Evolutionary conservation across 1,284 basidiomycete species (phyloP), one percentile per base, ranked within the genome.

Genomic region (Stygiomarasmius scandens): DNA sequence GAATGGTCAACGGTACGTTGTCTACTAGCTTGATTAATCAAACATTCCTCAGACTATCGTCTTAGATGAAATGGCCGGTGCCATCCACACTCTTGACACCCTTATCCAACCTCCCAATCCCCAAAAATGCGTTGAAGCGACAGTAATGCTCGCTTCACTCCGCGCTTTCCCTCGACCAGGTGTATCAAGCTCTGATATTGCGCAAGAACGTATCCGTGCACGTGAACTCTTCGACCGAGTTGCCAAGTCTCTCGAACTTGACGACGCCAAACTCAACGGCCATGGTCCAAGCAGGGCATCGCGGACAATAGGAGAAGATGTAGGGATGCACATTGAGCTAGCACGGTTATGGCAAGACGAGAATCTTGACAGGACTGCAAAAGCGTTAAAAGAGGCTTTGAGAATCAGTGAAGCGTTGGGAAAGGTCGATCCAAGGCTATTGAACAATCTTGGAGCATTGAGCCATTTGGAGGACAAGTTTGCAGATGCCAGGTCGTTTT

Each of bases 271-370:
- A 16, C 49, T 68, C 27, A 79, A 74, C 59, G 78, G 72, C 56
- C 69, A 76, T 25, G 62, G 70, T 8, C 62, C 71, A 12, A 71
- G 71, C 54, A 71, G 77, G 44, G 68, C 76, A 0, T 74, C 85
- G 3, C 80, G 84, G 16, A 81, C 80, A 34, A 79, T 94, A 48
- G 78, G 80, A 0, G 84, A 88, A 12, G 95, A 98, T 66, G 74
- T 89, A 48, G 91, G 95, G 56, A 85, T 96, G 78, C 89, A 93
- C 64, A 75, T 89, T 32, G 95, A 97, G 70, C 87, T 97, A 58
- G 93, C 92, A 4, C 84, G 87, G 55, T 71, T 97, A 51, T 96
- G 93, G 90, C 90, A 92, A 67, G 86, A 83, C 1, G 93, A 95
- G 61, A 89, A 82, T 67, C 64, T 88, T 10, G 90, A 92, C 34